Base-by-base conservation (phyloP, 805 yeast genomes). In the Candida schatavii region DNA sequence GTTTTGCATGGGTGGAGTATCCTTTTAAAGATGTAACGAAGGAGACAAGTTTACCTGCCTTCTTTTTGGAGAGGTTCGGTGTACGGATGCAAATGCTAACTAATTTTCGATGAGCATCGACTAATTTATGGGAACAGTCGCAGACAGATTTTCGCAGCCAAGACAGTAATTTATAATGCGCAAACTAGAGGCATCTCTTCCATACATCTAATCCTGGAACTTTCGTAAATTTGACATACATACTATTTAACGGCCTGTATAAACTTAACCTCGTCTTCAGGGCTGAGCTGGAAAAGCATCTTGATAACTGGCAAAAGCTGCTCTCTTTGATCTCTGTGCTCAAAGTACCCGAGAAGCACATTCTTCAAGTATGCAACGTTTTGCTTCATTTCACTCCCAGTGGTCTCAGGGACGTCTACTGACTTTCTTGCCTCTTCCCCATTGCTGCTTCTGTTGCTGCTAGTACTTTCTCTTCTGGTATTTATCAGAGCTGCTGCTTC, bases 281-380 rank as follows among this genome's bases (percentile, higher is more conserved):
- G 78, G 38, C 74, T 78, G 56, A 91, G 66, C 41, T 81, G 79
- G 45, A 91, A 73, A 39, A 91, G 62, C 49, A 87, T 81, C 37
- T 90, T 77, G 19, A 91, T 69, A 5, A 93, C 98, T 0, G 98
- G 97, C 25, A 93, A 66, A 33, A 91, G 72, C 59, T 83, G 88
- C 22, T 74, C 80, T 45, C 98, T 74, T 62, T 90, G 97, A n/a
- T 91, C 99, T 55, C 77, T 85, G 57, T 87, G 96, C 55, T 90
- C 97, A 41, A 93, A 63, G 58, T 85, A 93, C 2, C 97, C 97
- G 2, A 91, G 66, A n/a, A 91, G 62, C 2, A 91, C 97, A 57
- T 93, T 93, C 59, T 86, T 87, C 39, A 89, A 73, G 57, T 91
- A 91, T 10, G 95, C 87, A 17, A 83, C 71, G 51, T 80, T 84